phyloP scores from a whole-genome alignment of 768 basidiomycete species.

The Leccinellum luteum region DNA sequence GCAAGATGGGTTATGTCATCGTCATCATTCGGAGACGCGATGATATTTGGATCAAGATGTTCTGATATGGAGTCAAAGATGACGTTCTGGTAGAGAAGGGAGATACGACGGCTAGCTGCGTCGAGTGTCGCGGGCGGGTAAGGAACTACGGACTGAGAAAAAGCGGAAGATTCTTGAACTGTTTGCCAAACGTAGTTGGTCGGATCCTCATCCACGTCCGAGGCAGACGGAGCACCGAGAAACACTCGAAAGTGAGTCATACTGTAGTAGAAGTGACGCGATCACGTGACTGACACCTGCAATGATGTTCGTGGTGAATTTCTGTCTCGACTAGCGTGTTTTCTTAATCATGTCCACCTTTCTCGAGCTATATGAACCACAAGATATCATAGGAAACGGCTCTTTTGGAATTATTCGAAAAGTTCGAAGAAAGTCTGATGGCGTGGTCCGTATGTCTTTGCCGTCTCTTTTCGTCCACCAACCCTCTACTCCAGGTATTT shows the following conservation, averaged over 20 bases:
- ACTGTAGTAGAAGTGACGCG: slow-evolving; percentile 9
- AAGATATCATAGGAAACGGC: slow-evolving; percentile 94
- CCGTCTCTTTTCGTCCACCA: not conserved
- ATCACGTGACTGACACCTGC: slow-evolving; percentile 28
- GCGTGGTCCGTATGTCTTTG: slow-evolving; percentile 54
- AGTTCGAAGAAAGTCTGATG: slow-evolving; percentile 82
- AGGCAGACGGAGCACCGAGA: slow-evolving; percentile 41
- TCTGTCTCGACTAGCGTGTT: slow-evolving; percentile 17
- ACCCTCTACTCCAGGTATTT: slow-evolving; percentile 51
- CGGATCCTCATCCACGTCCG: slow-evolving; percentile 37
- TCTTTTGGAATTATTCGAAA: slow-evolving; percentile 98
- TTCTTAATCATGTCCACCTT: slow-evolving; percentile 33
- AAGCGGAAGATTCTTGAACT: not conserved
- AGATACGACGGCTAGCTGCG: slow-evolving; percentile 67
- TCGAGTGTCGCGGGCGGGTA: slow-evolving; percentile 59
- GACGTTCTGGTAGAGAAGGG: slow-evolving; percentile 64
- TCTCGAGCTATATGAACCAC: slow-evolving; percentile 79
- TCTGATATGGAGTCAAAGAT: slow-evolving; percentile 57
- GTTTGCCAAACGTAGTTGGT: slow-evolving; percentile 46
- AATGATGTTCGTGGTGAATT: slow-evolving; percentile 26
- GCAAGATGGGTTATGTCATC: slow-evolving; percentile 13
- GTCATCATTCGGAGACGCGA: slow-evolving; percentile 16
- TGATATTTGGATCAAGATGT: slow-evolving; percentile 31
- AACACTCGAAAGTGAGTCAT: slow-evolving; percentile 49
- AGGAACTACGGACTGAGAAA: not conserved